Conservation (phyloP, 306 rosid genomes). For the Trifolium dubium region DNA sequence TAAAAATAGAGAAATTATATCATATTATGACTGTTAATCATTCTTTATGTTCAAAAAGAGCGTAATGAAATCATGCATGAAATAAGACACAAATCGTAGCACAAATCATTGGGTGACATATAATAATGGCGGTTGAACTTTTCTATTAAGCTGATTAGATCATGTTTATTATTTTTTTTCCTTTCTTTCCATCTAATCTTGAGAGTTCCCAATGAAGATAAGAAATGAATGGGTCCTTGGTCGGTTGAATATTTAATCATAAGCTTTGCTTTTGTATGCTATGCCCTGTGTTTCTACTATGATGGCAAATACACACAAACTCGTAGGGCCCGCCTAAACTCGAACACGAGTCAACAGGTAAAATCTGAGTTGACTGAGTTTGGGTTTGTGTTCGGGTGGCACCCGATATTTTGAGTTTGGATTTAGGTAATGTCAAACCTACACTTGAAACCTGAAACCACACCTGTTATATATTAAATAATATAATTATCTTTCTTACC, state of each 20-base stretch:
- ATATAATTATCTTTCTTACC: too few relatives aligned
- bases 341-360: too few relatives aligned
- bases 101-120: constrained; percentile 62
- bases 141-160: constrained; percentile 54
- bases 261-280: constrained; percentile 45
- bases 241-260: constrained; percentile 58
- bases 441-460: too few relatives aligned
- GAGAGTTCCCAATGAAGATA: constrained; percentile 52
- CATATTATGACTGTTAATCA: constrained; percentile 12
- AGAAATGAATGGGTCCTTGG: constrained; percentile 64
- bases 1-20: constrained; percentile 12
- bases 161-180: constrained; percentile 29
- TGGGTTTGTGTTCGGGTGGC: too few relatives aligned
- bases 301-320: too few relatives aligned
- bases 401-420: too few relatives aligned
- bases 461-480: too few relatives aligned
- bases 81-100: constrained; percentile 47
- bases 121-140: constrained; percentile 59
- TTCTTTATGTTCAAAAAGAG: constrained; percentile 42
- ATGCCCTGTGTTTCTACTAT: constrained; percentile 43
- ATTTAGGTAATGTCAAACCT: too few relatives aligned
- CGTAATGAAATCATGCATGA: constrained; percentile 45
- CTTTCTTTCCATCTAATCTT: constrained; percentile 10
- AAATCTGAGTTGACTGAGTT: too few relatives aligned
- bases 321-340: too few relatives aligned